Evolutionary conservation across 2,329 filamentous ascomycete species (phyloP), one percentile per base, ranked within the genome.

Genomic region (Passalora sequoiae): DNA sequence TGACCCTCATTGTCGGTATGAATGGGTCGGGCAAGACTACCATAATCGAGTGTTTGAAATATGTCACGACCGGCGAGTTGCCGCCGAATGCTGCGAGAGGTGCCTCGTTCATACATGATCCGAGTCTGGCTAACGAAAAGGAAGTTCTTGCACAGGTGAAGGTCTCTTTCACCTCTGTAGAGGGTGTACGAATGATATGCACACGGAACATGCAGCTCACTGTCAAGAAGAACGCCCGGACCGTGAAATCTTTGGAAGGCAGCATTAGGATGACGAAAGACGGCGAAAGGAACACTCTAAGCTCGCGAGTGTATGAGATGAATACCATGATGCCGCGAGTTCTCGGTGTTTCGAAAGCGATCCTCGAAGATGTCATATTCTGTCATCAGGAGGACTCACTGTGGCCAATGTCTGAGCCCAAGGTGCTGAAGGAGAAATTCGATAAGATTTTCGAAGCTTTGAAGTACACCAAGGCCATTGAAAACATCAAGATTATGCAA

Each of bases 11-110:
- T 56, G 94, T 98, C 46, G 92, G 92, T 46, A 87, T 89, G 68
- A 98, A 98, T 70, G 92, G 92, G 43, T 97, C 91, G 1, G 92
- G 92, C 50, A 98, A 98, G 71, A 98, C 92, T 72, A 97, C 92
- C 45, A 95, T 98, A 62, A 98, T 98, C 67, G 92, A 98, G 67
- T 94, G 89, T 64, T 84, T 98, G 60, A 96, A 96, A 64, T 98
- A 96, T 80, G 89, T 87, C 40, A 96, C 94, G 13, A 96, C 89
- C 6, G 94, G 92, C 44, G 86, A 94, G 60, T 77, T 94, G 36
- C 92, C 92, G 1, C 88, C 92, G 22, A 95, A 96, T 71, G 89
- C 83, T 62, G 81, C 77, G 70, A 85, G 83, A 56, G 84, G 85
- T 20, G 91, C 89, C 22, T 89, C 91, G 38, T 98, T 97, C 64